A percentile compares a stretch with the other conserved stretches of the same genome.
Conservation (phyloP, 306 rosid species). For the Amphicarpaea edgeworthii region DNA sequence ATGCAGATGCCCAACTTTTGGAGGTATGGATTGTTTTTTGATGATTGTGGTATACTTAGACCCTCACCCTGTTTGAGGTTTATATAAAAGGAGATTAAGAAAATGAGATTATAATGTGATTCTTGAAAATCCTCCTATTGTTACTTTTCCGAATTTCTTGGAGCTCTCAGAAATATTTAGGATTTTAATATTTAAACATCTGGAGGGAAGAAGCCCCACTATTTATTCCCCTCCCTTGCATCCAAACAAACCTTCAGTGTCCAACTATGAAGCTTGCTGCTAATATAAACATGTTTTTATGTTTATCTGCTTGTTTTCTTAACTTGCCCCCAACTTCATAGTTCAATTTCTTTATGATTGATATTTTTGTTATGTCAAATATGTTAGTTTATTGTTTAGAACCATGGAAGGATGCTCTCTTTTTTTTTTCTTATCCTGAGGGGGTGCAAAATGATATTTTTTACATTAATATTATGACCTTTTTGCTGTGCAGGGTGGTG, state of each 20-base stretch:
- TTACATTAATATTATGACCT: constrained; percentile 19
- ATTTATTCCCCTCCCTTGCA: not conserved
- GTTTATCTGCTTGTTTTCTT: not conserved
- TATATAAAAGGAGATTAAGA: constrained; percentile 8
- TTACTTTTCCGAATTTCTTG: not conserved
- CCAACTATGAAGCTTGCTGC: not conserved
- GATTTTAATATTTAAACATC: not conserved
- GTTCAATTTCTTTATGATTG: not conserved
- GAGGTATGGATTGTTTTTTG: constrained; percentile 63
- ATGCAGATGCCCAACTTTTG: constrained; percentile 62
- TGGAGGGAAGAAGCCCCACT: not conserved
- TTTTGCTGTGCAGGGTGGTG: constrained; percentile 66
- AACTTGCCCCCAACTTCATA: not conserved
- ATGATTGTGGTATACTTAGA: not conserved
- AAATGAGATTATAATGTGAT: constrained; percentile 18
- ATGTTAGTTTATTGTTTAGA: constrained; percentile 3
- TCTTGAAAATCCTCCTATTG: not conserved
- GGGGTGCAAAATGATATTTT: constrained; percentile 12
- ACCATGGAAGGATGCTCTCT: not conserved
- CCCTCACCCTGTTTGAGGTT: not conserved
- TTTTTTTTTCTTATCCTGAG: not conserved
- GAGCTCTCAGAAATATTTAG: not conserved
- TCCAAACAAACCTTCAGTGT: not conserved
- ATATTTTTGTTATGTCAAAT: constrained; percentile 6
- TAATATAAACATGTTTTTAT: not conserved